A percentile compares a stretch with the other conserved stretches of the same genome.
These are phyloP conservation scores for Dictyostelium citrinum DNA, from an alignment of 78 protist genomes.

Conservation along the genomic window DNA sequence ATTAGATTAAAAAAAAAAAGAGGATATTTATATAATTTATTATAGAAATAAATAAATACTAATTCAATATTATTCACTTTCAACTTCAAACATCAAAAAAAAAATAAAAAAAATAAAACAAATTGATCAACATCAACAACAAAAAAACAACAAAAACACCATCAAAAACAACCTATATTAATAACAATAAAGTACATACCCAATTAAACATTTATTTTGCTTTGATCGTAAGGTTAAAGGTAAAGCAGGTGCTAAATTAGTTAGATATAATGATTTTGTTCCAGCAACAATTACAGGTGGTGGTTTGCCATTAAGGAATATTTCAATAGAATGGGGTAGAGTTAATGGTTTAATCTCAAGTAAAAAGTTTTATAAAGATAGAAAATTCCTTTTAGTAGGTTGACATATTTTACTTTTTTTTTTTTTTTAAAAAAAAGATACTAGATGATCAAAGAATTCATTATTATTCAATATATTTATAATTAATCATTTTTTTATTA, in stretches of 20 bases:
- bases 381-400: slow-evolving; percentile 51
- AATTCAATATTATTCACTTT: background rate
- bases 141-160: no score
- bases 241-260: slow-evolving; percentile 52
- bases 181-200: slow-evolving; percentile 18
- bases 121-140: background rate
- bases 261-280: slow-evolving; percentile 41
- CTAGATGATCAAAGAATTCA: no score
- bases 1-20: no score
- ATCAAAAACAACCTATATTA: background rate
- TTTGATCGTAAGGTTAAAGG: slow-evolving; percentile 18
- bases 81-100: background rate
- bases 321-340: slow-evolving; percentile 64
- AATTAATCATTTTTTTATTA: background rate
- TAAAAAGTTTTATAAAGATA: slow-evolving; percentile 7
- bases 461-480: no score
- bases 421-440: background rate
- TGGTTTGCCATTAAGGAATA: slow-evolving; percentile 48
- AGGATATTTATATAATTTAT: no score
- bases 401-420: background rate
- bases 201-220: slow-evolving; percentile 16
- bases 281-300: slow-evolving; percentile 78
- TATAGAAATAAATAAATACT: background rate
- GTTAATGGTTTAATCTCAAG: slow-evolving; percentile 29
- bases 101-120: no score